phyloP scores from a whole-genome alignment of 2,329 filamentous ascomycete species.

The Aspergillus latus region DNA sequence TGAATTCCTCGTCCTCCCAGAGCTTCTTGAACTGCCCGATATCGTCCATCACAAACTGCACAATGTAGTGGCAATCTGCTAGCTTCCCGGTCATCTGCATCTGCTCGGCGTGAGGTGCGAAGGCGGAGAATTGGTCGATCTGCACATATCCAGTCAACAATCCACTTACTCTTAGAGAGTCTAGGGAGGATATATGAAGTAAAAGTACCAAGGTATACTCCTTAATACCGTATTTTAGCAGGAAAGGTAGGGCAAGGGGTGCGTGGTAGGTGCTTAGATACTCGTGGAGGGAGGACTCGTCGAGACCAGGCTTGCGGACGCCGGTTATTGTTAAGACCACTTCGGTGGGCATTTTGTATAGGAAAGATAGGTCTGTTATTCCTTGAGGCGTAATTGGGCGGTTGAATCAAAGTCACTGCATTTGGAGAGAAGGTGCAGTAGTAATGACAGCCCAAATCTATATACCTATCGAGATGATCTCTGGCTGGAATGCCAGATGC shows the following conservation, averaged over 20 bases:
- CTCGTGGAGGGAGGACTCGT: slow-evolving; percentile 29
- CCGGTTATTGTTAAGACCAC: slow-evolving; percentile 30
- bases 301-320: slow-evolving; percentile 31
- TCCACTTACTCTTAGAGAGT: neutral
- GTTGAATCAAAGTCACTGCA: no score
- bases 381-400: no score
- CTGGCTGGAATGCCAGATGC: neutral
- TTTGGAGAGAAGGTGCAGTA: neutral
- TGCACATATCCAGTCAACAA: neutral
- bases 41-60: slow-evolving; percentile 35
- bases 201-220: slow-evolving; percentile 30
- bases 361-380: no score
- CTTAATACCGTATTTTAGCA: slow-evolving; percentile 32
- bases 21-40: slow-evolving; percentile 31
- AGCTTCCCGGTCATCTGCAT: slow-evolving; percentile 19
- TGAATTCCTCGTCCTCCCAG: slow-evolving; percentile 32
- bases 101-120: slow-evolving; percentile 2
- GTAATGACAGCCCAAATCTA: neutral
- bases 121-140: slow-evolving; percentile 13
- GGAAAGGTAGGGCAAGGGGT: slow-evolving; percentile 25
- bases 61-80: slow-evolving; percentile 33
- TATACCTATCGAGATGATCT: neutral
- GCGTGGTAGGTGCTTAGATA: slow-evolving; percentile 30
- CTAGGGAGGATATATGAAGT: neutral
- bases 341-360: neutral